A percentile compares a stretch with the other conserved stretches of the same genome.
These are phyloP conservation scores for Suzukiozyma palmioleophila DNA, from an alignment of 1,139 yeast species.

Conservation along the genomic window DNA sequence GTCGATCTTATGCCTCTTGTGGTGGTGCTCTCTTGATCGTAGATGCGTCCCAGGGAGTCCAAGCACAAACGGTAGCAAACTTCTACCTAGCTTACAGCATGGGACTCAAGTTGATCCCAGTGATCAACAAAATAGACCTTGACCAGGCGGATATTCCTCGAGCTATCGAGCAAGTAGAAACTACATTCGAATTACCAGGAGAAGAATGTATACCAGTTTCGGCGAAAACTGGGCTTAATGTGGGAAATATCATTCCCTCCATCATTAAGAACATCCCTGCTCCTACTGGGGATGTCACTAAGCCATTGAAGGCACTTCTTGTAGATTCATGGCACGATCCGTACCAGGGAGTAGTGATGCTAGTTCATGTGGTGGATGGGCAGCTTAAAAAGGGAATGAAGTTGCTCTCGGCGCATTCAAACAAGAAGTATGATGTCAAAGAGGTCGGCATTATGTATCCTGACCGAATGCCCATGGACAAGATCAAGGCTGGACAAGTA, in stretches of 20 bases:
- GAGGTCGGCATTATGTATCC: conserved; percentile 97
- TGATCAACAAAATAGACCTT: conserved; percentile 87
- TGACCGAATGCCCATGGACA: conserved; percentile 61
- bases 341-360: conserved; percentile 86
- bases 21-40: conserved; percentile 89
- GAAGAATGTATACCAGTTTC: conserved; percentile 82
- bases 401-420: conserved; percentile 73
- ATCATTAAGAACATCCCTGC: conserved; percentile 73
- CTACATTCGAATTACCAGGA: conserved; percentile 72
- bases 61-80: conserved; percentile 97
- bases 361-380: conserved; percentile 86
- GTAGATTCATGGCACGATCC: conserved; percentile 98
- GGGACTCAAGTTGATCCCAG: conserved; percentile 79
- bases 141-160: conserved; percentile 82
- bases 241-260: conserved; percentile 70
- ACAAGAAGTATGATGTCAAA: conserved; percentile 74
- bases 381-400: conserved; percentile 66
- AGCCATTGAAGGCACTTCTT: conserved; percentile 70
- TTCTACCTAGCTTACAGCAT: conserved; percentile 85
- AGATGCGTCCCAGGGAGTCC: conserved; percentile 95
- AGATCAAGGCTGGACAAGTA: conserved; percentile 82
- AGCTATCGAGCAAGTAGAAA: conserved; percentile 78
- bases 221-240: conserved; percentile 86
- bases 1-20: conserved; percentile 91
- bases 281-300: conserved; percentile 51